Evolutionary conservation across 1,139 yeast genomes (phyloP), one percentile per base, ranked within the genome.

Genomic region (Zygosaccharomyces sapae): DNA sequence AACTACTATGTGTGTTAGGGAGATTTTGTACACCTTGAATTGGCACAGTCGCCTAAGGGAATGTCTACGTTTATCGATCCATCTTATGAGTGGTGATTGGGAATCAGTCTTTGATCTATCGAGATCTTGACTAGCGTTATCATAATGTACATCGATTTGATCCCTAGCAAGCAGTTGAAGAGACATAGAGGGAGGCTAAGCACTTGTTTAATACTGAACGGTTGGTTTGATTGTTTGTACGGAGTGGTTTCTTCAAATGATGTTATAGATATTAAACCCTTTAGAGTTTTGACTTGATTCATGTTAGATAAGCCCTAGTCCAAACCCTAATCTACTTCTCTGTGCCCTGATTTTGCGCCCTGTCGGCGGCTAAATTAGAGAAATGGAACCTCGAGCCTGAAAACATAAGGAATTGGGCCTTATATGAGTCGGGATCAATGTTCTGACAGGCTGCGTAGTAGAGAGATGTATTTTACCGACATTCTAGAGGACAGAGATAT

Each of bases 1-100:
- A 19, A 83, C 76, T 8, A 70, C 47, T 68, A 80, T 76, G 59
- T 83, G 84, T n/a, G 48, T 41, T 10, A 50, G 31, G 3, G 53
- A 50, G n/a, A 50, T 38, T 10, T 38, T 44, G 22, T 27, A 20
- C n/a, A 50, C 20, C 40, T 37, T 25, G 12, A n/a, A 8, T 22
- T 24, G 27, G n/a, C 49, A 35, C 27, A 44, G n/a, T 25, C 45
- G 52, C 16, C 47, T 46, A 19, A 51, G 18, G 2, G 40, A 37
- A 37, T 22, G 40, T 8, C 31, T 18, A 27, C 8, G 22, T 3
- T 38, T 29, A 24, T 16, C 36, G 18, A 38, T 38, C 20, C 27
- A 38, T 16, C 31, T 27, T 12, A 27, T 9, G 3, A 27, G 24
- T 16, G 19, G 40, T 29, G 36, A 38, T 9, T n/a, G 41, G n/a